phyloP scores from a whole-genome alignment of 2,329 filamentous ascomycete species.

The Boeremia exigua region DNA sequence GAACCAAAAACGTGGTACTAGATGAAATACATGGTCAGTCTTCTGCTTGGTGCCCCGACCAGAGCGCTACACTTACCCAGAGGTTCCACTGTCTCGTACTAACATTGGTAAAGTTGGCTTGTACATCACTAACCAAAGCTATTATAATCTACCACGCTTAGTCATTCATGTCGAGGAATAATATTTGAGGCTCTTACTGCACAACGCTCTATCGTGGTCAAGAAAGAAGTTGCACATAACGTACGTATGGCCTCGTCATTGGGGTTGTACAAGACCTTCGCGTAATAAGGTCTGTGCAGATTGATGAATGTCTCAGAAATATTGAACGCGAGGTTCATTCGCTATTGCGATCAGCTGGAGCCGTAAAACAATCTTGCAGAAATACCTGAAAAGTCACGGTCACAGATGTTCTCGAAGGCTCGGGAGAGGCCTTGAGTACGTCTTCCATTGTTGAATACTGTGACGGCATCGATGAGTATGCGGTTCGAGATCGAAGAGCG shows the following conservation, averaged over 20 bases:
- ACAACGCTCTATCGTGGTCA: conserved; percentile 8
- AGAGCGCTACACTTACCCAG: neutral
- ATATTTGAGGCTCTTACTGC: neutral
- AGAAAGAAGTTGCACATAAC: neutral
- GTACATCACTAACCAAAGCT: neutral
- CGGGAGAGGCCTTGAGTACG: neutral
- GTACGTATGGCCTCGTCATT: neutral
- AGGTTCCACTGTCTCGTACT: conserved; percentile 5
- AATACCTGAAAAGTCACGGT: neutral
- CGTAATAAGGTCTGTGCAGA: conserved; percentile 8
- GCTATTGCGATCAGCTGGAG: neutral
- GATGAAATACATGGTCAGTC: neutral
- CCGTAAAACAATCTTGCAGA: neutral
- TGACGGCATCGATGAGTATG: conserved; percentile 2
- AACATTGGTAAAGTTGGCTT: neutral
- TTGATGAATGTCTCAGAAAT: conserved; percentile 10
- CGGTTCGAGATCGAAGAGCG: neutral
- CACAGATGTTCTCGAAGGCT: neutral
- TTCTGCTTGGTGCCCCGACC: neutral
- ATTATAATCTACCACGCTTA: conserved; percentile 2
- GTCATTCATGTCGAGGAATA: neutral
- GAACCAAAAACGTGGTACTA: conserved; percentile 10
- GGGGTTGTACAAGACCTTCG: neutral
- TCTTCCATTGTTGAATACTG: neutral
- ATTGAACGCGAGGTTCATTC: conserved; percentile 8